Evolutionary conservation across 1,284 basidiomycete species (phyloP).

Genomic region (Moniliella sp.): DNA sequence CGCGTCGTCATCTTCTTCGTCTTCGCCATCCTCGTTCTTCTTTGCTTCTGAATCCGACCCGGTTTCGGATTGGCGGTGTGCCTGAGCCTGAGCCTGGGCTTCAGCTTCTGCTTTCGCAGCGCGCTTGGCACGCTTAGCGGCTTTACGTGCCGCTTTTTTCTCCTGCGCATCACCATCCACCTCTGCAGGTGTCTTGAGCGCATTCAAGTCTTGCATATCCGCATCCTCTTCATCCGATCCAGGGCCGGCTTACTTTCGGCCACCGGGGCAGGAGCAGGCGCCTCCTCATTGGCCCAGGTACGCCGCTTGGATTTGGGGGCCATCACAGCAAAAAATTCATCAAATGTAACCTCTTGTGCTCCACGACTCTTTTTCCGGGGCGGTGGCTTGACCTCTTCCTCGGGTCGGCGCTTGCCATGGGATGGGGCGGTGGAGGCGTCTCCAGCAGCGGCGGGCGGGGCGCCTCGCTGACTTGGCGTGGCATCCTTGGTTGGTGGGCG

Average conservation of each 20-base stretch:
- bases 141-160: constrained; percentile 1
- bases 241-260: constrained; percentile 2
- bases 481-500: constrained; percentile 36
- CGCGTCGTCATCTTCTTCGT: constrained; percentile 3
- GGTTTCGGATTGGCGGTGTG: too few species aligned
- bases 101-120: constrained; percentile 1
- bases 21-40: constrained; percentile 6
- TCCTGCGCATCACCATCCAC: constrained; percentile 7
- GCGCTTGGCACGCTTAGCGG: constrained; percentile 2
- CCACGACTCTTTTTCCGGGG: constrained; percentile 3
- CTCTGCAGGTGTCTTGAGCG: constrained; percentile 3
- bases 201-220: constrained; percentile 2
- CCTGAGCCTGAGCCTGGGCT: too few species aligned
- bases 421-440: constrained; percentile 1
- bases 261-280: not conserved
- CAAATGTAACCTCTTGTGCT: constrained; percentile 18
- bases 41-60: not conserved
- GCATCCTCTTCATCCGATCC: constrained; percentile 2
- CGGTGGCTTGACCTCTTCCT: constrained; percentile 1
- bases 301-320: constrained; percentile 24
- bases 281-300: constrained; percentile 26
- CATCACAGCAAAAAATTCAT: constrained; percentile 30
- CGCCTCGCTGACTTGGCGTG: too few species aligned
- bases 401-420: constrained; percentile 4
- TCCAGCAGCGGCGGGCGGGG: not conserved